A percentile compares a stretch with the other conserved stretches of the same genome.
Conservation (phyloP, 148 eudicot species). For the Nyssa sinensis region DNA sequence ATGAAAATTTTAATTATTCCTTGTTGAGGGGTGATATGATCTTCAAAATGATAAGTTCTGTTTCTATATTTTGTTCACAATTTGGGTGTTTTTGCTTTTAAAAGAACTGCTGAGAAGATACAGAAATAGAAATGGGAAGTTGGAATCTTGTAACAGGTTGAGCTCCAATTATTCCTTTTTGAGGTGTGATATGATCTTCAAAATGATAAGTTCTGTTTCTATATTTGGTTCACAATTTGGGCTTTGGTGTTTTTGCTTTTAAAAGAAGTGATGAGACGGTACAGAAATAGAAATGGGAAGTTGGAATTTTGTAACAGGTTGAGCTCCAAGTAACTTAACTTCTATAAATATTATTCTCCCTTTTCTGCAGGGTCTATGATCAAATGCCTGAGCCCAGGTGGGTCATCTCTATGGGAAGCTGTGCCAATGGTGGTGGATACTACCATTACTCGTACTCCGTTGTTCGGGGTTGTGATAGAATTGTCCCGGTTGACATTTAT, state of each 20-base stretch:
- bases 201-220: background rate
- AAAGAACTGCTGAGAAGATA: background rate
- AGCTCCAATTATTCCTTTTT: background rate
- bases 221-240: background rate
- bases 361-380: conserved; percentile 78
- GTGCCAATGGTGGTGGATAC: conserved; percentile 99
- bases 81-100: background rate
- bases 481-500: conserved; percentile 90
- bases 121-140: background rate
- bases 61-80: background rate
- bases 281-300: background rate
- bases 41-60: background rate
- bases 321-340: background rate
- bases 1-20: background rate
- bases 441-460: conserved; percentile 97
- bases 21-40: background rate
- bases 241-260: background rate
- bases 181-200: background rate
- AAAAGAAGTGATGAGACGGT: background rate
- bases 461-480: conserved; percentile 88
- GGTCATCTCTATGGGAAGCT: conserved; percentile 99
- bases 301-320: background rate
- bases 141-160: background rate
- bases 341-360: background rate
- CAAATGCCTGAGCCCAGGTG: conserved; percentile 99